Evolutionary conservation across 805 yeast genomes (phyloP), one percentile per base, ranked within the genome.

Genomic region (Pichia cabralensis): DNA sequence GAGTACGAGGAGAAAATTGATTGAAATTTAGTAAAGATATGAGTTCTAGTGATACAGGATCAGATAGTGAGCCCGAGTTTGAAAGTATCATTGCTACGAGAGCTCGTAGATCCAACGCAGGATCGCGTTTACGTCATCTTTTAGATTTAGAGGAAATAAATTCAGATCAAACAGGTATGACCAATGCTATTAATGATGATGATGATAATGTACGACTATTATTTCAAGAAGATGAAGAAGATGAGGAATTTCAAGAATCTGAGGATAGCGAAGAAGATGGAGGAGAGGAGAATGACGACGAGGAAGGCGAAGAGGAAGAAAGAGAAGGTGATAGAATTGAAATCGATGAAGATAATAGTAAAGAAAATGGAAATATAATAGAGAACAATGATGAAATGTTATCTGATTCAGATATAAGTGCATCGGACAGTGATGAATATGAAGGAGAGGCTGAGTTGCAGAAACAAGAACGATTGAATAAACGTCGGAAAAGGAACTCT

Each of bases 41-140:
- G 34, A 30, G 33, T 26, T 27, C 15, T 4, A 37, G 38, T 13
- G 43, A 26, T 15, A 34, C 39, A 10, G 44, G 28, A 28, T 45
- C 48, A 7, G 56, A 49, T 23, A 55, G 47, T 16, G 71, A 64
- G 24, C 30, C 31, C 3, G 44, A 47, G 14, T 56, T 56, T 39
- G 80, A 76, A 30, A 67, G 73, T 47, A 65, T 85, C 36, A 80
- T 80, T 46, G 74, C 81, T 15, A 79, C 94, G 3, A 70, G 96
- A 41, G 61, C 74, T 40, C 66, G 84, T 43, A 73, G 98, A 35
- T 57, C 85, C 28, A 92, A 89, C 59, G 98, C 98, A 2, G 98
- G 98, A 12, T 80, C 83, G 34, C 66, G 92, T 35, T 63, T 92
- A 52, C 73, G 74, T 48, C 74, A 75, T 37, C 66, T 92, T 40